Base-by-base conservation (phyloP, 208 protist species). In the Trypanosoma boissoni region DNA sequence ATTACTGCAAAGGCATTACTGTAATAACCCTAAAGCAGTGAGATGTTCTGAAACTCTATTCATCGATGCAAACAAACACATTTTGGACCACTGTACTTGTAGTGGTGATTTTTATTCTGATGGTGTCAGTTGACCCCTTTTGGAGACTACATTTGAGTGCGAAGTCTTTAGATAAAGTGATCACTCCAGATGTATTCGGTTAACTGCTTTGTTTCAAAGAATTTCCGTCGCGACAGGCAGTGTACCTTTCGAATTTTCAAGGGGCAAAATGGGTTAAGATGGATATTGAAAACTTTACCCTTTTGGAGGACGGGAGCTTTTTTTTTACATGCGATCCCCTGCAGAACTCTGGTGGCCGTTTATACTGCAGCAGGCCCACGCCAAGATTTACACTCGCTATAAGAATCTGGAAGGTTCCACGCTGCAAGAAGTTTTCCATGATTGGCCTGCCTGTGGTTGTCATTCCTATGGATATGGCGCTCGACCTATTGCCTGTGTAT, bases 221-320 rank as follows among this genome's bases (percentile, higher is more conserved):
- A 84, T 46, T 72, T 83, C 23, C 81, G 82, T 39, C 68, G 80
- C 43, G 86, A 92, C 59, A 81, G 86, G 28, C 78, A 79, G 41
- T 92, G 89, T 68, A 89, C 82, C n/a, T 92, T 92, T 57, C 78
- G 81, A 58, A 89, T 92, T 64, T 88, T 88, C 54, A 72, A 81
- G 27, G 72, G 68, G n/a, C 63, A 62, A 34, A 83, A 34, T 92
- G 86, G 82, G 70, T 72, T 48, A 68, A 72, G 56, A 75, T 86
- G n/a, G 74, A 82, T 55, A 78, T 86, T 52, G 79, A 86, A 51
- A 75, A 86, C 63, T 58, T 23, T 46, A 86, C 88, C 54, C 73
- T 79, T 3, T 52, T 67, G 36, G 72, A 76, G 24, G 76, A 83
- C 14, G n/a, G n/a, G 78, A 66, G 36, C 56, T 72, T 46, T 76